A percentile compares a stretch with the other conserved stretches of the same genome.
Conservation (phyloP, 2,329 filamentous ascomycete genomes). For the Dothistroma pini region DNA sequence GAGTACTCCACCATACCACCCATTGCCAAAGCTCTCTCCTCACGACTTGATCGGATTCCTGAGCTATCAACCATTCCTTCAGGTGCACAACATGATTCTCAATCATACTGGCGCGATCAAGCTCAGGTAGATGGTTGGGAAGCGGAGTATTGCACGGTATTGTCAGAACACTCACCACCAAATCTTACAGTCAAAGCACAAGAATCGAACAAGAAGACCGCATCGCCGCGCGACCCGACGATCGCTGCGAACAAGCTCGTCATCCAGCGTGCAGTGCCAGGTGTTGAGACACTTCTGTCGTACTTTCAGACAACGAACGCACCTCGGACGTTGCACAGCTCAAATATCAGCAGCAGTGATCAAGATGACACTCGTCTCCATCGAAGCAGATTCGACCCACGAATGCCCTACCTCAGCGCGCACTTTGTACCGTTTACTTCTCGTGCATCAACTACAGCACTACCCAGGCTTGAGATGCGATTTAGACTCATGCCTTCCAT, state of each 20-base stretch:
- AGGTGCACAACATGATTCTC: background rate
- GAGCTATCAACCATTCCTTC: background rate
- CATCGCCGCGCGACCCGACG: background rate
- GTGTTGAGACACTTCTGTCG: conserved; percentile 9
- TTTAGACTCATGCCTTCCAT: conserved; percentile 10
- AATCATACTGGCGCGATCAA: conserved; percentile 10
- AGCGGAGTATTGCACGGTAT: conserved; percentile 2
- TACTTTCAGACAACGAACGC: conserved; percentile 4
- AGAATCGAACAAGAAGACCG: background rate
- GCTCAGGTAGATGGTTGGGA: background rate
- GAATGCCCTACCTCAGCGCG: conserved; percentile 7
- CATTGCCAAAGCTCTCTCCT: background rate
- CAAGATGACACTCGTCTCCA: background rate
- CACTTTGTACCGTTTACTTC: conserved; percentile 9
- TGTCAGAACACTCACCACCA: background rate
- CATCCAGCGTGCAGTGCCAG: conserved; percentile 1
- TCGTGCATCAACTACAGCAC: background rate
- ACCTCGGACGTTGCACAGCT: background rate
- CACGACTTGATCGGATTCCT: background rate
- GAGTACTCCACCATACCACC: background rate
- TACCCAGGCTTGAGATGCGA: conserved; percentile 18
- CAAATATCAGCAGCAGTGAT: background rate
- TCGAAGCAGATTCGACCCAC: background rate
- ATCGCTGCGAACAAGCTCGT: background rate
- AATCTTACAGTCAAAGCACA: background rate